phyloP scores from a whole-genome alignment of 108 stramenopile genomes.

The Parietichytrium sp. region DNA sequence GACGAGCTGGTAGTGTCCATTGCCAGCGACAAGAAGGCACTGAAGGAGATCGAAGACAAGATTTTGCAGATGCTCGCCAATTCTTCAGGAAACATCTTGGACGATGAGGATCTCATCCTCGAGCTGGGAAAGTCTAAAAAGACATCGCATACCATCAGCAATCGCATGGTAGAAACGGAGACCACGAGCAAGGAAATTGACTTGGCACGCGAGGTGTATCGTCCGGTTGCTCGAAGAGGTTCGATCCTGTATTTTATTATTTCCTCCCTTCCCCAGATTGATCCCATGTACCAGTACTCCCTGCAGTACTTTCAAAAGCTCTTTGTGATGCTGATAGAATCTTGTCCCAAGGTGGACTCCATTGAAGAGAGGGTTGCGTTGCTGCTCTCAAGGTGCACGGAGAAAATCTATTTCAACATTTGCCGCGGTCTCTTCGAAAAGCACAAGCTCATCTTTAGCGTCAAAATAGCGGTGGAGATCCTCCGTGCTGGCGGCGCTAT shows the following conservation, averaged over 20 bases:
- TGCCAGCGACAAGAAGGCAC: conserved; percentile 52
- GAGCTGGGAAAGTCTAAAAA: conserved; percentile 47
- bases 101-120: conserved; percentile 57
- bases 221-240: conserved; percentile 61
- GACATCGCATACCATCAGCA: conserved; percentile 58
- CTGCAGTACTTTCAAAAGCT: conserved; percentile 62
- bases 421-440: conserved; percentile 58
- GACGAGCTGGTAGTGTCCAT: conserved; percentile 55
- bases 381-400: conserved; percentile 57
- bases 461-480: conserved; percentile 44
- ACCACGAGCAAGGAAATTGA: conserved; percentile 60
- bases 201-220: conserved; percentile 55
- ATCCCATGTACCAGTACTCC: conserved; percentile 69
- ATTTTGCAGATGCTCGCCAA: conserved; percentile 57
- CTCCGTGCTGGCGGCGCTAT: not conserved
- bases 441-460: conserved; percentile 51
- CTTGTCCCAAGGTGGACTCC: conserved; percentile 44
- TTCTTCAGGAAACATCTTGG: conserved; percentile 54
- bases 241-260: conserved; percentile 64
- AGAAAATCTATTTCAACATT: conserved; percentile 56
- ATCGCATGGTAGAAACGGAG: conserved; percentile 60
- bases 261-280: conserved; percentile 54
- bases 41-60: conserved; percentile 53
- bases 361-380: conserved; percentile 49
- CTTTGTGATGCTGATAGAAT: conserved; percentile 52